phyloP scores from a whole-genome alignment of 1,284 basidiomycete genomes.

The Fistulinella cinereoalba region DNA sequence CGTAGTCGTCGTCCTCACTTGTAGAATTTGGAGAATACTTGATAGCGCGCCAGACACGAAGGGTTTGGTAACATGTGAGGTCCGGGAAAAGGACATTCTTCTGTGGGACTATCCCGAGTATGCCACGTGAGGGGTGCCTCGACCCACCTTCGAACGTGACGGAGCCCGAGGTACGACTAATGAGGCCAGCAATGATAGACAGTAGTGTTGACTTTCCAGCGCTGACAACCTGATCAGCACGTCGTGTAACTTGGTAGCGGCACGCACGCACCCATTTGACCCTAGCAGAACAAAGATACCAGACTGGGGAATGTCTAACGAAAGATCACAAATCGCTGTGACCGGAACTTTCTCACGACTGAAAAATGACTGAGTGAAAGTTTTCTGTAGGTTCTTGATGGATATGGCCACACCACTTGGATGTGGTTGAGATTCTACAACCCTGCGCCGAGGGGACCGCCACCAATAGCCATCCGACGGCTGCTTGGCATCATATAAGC shows the following conservation, averaged over 20 bases:
- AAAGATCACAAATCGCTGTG: slow-evolving; percentile 62
- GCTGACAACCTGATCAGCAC: slow-evolving; percentile 36
- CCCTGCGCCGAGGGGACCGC: slow-evolving; percentile 23
- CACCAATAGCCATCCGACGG: slow-evolving; percentile 34
- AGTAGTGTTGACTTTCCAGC: slow-evolving; percentile 79
- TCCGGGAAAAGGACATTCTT: slow-evolving; percentile 83
- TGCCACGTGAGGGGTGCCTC: slow-evolving; percentile 53
- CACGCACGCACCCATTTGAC: slow-evolving; percentile 56
- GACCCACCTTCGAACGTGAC: slow-evolving; percentile 61
- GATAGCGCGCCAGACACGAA: slow-evolving; percentile 70
- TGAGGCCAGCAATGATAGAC: slow-evolving; percentile 62
- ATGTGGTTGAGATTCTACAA: slow-evolving; percentile 24
- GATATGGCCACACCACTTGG: slow-evolving; percentile 54
- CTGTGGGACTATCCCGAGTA: slow-evolving; percentile 76
- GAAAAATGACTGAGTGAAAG: slow-evolving; percentile 48
- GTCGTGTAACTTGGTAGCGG: neutral
- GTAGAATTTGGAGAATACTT: slow-evolving; percentile 57
- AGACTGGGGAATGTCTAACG: slow-evolving; percentile 60
- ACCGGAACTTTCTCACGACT: slow-evolving; percentile 40
- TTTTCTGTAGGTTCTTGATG: slow-evolving; percentile 57
- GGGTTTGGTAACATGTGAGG: slow-evolving; percentile 69
- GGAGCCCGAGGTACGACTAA: slow-evolving; percentile 55
- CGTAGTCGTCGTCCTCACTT: slow-evolving; percentile 42
- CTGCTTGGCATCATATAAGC: slow-evolving; percentile 58
- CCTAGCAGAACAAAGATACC: slow-evolving; percentile 77